Evolutionary conservation across 2,329 filamentous ascomycete genomes (phyloP).

Genomic region (Alternaria sp.): DNA sequence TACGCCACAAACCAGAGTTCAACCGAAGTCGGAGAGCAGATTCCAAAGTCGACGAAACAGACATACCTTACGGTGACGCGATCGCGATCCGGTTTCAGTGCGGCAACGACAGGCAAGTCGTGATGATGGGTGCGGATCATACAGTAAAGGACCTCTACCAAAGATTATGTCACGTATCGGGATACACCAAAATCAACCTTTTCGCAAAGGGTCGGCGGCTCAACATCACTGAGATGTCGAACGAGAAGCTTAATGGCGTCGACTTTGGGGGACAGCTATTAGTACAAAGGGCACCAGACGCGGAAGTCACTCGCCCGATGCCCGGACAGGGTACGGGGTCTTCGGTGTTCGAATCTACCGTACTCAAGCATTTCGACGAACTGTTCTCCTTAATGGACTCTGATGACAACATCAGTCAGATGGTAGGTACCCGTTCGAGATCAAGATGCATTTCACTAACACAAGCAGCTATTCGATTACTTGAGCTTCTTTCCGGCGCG

Average conservation of each 20-base stretch:
- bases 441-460: conserved; percentile 15
- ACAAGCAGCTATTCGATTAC: conserved; percentile 42
- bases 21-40: conserved; percentile 38
- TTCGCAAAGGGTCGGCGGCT: conserved; percentile 74
- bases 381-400: conserved; percentile 82
- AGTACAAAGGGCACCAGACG: conserved; percentile 39
- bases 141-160: conserved; percentile 73
- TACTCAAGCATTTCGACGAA: conserved; percentile 81
- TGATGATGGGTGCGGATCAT: conserved; percentile 73
- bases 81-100: conserved; percentile 76
- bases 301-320: conserved; percentile 30
- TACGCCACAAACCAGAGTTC: conserved; percentile 43
- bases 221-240: conserved; percentile 64
- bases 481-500: conserved; percentile 40
- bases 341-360: conserved; percentile 73
- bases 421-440: conserved; percentile 19
- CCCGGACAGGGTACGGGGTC: conserved; percentile 32
- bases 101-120: conserved; percentile 63
- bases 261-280: conserved; percentile 36
- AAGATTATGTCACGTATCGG: conserved; percentile 70
- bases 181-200: conserved; percentile 76
- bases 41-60: conserved; percentile 52
- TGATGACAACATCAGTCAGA: conserved; percentile 59
- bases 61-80: conserved; percentile 65
- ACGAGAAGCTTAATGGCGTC: conserved; percentile 66